These are phyloP conservation scores for Eucalyptus curtisii DNA, from an alignment of 345 rosid species.

Conservation along the genomic window DNA sequence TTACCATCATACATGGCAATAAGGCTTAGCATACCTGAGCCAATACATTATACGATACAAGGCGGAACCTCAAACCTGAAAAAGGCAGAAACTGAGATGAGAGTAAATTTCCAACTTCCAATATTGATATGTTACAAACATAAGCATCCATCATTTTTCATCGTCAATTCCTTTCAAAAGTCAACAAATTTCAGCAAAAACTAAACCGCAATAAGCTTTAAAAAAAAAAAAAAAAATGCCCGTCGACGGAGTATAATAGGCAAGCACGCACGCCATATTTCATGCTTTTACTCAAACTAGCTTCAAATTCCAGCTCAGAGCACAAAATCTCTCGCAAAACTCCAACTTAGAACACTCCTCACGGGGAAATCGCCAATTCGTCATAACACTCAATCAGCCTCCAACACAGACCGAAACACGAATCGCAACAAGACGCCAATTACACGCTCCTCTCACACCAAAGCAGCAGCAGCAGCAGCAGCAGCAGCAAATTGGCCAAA, in stretches of 20 bases:
- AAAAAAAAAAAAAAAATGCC: not conserved
- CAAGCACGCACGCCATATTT: not conserved
- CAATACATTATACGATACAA: conserved; percentile 39
- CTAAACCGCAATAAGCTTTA: not conserved
- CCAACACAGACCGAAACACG: not conserved
- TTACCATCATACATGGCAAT: not conserved
- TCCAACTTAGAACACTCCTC: not conserved
- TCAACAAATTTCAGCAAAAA: not conserved
- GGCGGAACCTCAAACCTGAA: not conserved
- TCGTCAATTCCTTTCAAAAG: not conserved
- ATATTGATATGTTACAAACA: not conserved
- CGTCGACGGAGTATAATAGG: not conserved
- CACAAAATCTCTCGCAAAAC: not conserved
- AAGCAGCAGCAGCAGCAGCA: not conserved
- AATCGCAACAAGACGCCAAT: not conserved
- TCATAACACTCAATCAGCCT: not conserved
- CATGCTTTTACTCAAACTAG: not conserved
- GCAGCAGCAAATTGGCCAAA: not conserved
- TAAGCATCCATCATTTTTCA: not conserved
- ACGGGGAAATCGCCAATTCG: not conserved
- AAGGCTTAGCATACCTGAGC: conserved; percentile 39
- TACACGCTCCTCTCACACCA: not conserved
- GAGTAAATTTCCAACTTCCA: not conserved
- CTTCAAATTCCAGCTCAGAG: not conserved
- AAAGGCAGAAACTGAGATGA: not conserved